These are phyloP conservation scores for Andrographis paniculata DNA, from an alignment of 305 asterid genomes.

Conservation along the genomic window DNA sequence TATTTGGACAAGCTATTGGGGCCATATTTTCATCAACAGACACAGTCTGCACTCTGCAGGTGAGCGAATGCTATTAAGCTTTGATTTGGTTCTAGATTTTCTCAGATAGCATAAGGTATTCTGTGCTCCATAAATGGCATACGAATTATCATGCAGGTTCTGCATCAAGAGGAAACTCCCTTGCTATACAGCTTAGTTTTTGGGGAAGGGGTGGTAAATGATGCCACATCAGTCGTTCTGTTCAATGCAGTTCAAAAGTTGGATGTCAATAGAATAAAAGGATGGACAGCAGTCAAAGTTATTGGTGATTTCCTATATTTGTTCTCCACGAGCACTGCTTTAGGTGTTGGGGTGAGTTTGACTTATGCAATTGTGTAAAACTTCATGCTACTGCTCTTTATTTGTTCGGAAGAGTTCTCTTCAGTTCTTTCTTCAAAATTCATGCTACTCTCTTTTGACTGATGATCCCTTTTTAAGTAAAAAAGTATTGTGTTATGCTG, in stretches of 20 bases:
- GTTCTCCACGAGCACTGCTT: constrained; percentile 83
- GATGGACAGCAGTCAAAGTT: constrained; percentile 50
- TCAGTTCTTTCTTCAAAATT: too few species aligned
- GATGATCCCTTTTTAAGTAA: too few species aligned
- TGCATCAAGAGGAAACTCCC: constrained; percentile 93
- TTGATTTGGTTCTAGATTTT: constrained; percentile 8
- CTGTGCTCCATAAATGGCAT: constrained; percentile 10
- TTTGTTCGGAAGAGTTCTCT: too few species aligned
- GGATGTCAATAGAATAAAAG: constrained; percentile 47
- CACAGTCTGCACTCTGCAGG: constrained; percentile 97
- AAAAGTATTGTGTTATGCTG: too few species aligned
- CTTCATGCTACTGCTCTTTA: too few species aligned
- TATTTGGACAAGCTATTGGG: constrained; percentile 54
- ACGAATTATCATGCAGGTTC: constrained; percentile 38
- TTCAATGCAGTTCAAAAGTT: constrained; percentile 89
- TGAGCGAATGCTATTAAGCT: constrained; percentile 13
- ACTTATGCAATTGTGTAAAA: neutral
- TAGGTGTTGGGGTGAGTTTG: constrained; percentile 74
- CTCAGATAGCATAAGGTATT: constrained; percentile 6
- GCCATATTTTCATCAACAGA: constrained; percentile 89
- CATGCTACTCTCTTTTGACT: too few species aligned
- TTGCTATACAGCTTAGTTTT: constrained; percentile 87
- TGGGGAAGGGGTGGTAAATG: too few species aligned
- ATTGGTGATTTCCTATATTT: constrained; percentile 68
- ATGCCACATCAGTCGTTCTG: constrained; percentile 93